Evolutionary conservation across 2,329 filamentous ascomycete genomes (phyloP).

Genomic region (Calonectria pteridis): DNA sequence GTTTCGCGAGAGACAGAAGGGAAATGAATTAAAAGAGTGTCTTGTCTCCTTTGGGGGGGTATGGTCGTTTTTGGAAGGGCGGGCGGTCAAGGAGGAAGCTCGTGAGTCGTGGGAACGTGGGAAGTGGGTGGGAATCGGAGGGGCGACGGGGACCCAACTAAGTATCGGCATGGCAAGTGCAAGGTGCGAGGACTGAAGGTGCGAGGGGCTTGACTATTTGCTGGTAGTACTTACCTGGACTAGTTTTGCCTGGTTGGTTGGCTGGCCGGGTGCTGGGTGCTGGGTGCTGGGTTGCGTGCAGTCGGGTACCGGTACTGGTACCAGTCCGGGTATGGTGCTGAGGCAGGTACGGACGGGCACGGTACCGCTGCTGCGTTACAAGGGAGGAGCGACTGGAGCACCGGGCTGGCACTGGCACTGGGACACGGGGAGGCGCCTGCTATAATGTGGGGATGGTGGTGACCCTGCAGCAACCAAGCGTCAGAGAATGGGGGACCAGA

Average conservation of each 20-base stretch:
- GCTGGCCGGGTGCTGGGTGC: slow-evolving; percentile 1
- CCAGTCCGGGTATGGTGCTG: slow-evolving; percentile 6
- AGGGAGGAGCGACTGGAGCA: neutral
- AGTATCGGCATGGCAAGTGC: slow-evolving; percentile 19
- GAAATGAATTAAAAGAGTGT: slow-evolving; percentile 26
- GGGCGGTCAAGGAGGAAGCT: slow-evolving; percentile 30
- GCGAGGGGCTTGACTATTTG: slow-evolving; percentile 12
- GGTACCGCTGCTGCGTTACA: slow-evolving; percentile 8
- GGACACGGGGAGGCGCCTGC: slow-evolving; percentile 10
- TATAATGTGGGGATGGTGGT: slow-evolving; percentile 15
- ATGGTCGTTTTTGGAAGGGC: slow-evolving; percentile 22
- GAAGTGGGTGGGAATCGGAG: slow-evolving; percentile 20
- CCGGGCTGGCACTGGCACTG: neutral
- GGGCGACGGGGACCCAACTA: slow-evolving; percentile 15
- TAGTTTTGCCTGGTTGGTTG: slow-evolving; percentile 11
- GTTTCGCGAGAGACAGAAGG: neutral
- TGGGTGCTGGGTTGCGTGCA: neutral
- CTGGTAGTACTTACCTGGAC: slow-evolving; percentile 19
- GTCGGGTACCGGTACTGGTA: slow-evolving; percentile 2
- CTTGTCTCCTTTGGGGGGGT: slow-evolving; percentile 16
- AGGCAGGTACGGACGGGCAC: slow-evolving; percentile 10
- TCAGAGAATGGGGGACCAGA: slow-evolving; percentile 14
- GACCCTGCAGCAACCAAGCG: slow-evolving; percentile 25
- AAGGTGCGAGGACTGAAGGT: slow-evolving; percentile 9
- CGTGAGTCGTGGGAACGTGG: slow-evolving; percentile 25